Evolutionary conservation across 257 asterid species (phyloP).

Genomic region (Leptodermis oblonga): DNA sequence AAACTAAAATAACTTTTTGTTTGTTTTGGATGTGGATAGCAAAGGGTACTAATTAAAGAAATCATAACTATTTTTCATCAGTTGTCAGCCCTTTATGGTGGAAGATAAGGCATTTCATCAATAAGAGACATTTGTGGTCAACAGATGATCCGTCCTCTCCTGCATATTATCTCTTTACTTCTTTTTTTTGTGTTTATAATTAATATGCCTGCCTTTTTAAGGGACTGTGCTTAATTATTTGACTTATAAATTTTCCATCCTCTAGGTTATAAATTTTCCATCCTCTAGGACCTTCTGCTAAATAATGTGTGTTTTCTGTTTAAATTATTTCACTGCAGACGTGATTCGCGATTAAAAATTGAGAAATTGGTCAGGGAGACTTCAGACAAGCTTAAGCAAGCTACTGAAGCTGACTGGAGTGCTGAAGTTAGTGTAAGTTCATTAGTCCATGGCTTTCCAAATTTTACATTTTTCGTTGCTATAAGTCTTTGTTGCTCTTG

Average conservation of each 20-base stretch:
- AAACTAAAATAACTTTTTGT: too few species aligned
- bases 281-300: neutral
- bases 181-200: neutral
- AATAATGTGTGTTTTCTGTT: neutral
- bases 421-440: conserved; percentile 9
- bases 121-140: too few species aligned
- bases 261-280: neutral
- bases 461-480: neutral
- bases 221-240: neutral
- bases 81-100: too few species aligned
- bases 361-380: conserved; percentile 39
- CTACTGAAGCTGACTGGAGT: conserved; percentile 25
- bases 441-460: neutral
- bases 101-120: too few species aligned
- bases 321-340: neutral
- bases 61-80: too few species aligned
- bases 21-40: too few species aligned
- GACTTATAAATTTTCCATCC: neutral
- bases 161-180: too few species aligned
- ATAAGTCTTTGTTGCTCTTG: neutral
- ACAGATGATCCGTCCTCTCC: too few species aligned
- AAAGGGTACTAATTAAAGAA: too few species aligned
- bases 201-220: neutral
- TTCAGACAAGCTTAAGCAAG: conserved; percentile 33
- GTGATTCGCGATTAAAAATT: conserved; percentile 30